These are phyloP conservation scores for Globisporangium acanthophoron DNA, from an alignment of 352 stramenopile genomes.

Conservation along the genomic window DNA sequence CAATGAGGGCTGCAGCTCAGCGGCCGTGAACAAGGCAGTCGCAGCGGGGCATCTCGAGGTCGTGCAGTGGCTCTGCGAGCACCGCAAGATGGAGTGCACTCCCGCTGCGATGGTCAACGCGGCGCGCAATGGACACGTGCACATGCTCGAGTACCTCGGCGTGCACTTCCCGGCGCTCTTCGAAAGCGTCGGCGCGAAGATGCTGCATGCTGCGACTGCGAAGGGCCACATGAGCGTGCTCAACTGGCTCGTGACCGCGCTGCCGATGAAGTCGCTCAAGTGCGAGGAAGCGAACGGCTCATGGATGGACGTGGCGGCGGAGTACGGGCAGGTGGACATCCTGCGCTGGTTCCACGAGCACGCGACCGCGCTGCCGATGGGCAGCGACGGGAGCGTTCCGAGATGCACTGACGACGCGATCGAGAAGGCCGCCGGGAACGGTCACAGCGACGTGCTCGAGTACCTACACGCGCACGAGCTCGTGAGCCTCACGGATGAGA, in stretches of 20 bases:
- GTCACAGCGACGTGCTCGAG: slow-evolving; percentile 46
- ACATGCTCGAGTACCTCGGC: slow-evolving; percentile 52
- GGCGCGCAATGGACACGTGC: slow-evolving; percentile 47
- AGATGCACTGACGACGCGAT: slow-evolving; percentile 49
- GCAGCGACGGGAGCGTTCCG: slow-evolving; percentile 42
- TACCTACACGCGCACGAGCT: slow-evolving; percentile 56
- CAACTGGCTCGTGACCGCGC: slow-evolving; percentile 49
- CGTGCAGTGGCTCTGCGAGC: slow-evolving; percentile 51
- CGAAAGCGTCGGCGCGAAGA: slow-evolving; percentile 45
- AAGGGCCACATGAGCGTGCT: slow-evolving; percentile 51
- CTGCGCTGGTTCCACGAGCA: slow-evolving; percentile 70
- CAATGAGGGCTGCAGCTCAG: slow-evolving; percentile 56
- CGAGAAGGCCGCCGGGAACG: slow-evolving; percentile 60
- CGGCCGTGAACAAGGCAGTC: slow-evolving; percentile 61
- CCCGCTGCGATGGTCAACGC: slow-evolving; percentile 49
- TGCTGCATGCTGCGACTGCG: slow-evolving; percentile 58
- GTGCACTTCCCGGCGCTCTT: slow-evolving; percentile 39
- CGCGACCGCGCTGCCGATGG: slow-evolving; percentile 42
- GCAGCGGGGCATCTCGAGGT: slow-evolving; percentile 44
- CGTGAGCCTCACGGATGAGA: slow-evolving; percentile 32
- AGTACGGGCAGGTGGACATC: slow-evolving; percentile 58
- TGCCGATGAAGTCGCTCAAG: slow-evolving; percentile 65
- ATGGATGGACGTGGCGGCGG: slow-evolving; percentile 69
- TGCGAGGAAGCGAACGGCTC: slow-evolving; percentile 51
- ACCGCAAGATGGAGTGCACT: slow-evolving; percentile 45